Evolutionary conservation across 2,329 filamentous ascomycete species (phyloP).

Genomic region (Neofusicoccum sp.): DNA sequence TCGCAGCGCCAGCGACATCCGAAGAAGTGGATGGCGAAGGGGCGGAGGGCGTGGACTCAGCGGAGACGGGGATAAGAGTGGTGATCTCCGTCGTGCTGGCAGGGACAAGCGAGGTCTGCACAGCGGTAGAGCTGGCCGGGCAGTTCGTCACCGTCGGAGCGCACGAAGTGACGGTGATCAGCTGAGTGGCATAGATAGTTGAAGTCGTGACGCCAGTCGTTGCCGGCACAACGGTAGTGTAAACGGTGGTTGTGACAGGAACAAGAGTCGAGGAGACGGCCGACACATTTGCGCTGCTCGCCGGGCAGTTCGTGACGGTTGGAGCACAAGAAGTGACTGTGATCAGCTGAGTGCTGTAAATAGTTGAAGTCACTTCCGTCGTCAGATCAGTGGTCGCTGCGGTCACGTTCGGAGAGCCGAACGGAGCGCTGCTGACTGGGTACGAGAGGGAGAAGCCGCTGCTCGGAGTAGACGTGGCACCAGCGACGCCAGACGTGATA

Average conservation of each 20-base stretch:
- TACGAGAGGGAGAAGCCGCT: not conserved
- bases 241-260: not conserved
- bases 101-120: slow-evolving; percentile 3
- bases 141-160: slow-evolving; percentile 7
- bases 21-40: not conserved
- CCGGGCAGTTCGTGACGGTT: slow-evolving; percentile 22
- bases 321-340: slow-evolving; percentile 10
- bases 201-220: not conserved
- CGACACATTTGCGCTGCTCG: slow-evolving; percentile 17
- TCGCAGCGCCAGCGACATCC: not conserved
- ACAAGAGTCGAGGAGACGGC: not conserved
- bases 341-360: slow-evolving; percentile 8
- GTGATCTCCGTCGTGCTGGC: slow-evolving; percentile 4
- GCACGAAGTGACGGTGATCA: slow-evolving; percentile 14
- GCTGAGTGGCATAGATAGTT: slow-evolving; percentile 5
- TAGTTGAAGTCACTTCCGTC: not conserved
- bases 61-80: slow-evolving; percentile 5
- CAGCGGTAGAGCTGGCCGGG: slow-evolving; percentile 13
- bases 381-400: slow-evolving; percentile 2
- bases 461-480: not conserved
- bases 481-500: not conserved
- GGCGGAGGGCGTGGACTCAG: not conserved
- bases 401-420: not conserved
- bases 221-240: not conserved
- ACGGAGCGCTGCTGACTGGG: too few species aligned